Percentiles rank a stretch among this genome's conserved stretches.
phyloP scores from a whole-genome alignment of 495 filamentous ascomycete species.

The Platismatia glauca region DNA sequence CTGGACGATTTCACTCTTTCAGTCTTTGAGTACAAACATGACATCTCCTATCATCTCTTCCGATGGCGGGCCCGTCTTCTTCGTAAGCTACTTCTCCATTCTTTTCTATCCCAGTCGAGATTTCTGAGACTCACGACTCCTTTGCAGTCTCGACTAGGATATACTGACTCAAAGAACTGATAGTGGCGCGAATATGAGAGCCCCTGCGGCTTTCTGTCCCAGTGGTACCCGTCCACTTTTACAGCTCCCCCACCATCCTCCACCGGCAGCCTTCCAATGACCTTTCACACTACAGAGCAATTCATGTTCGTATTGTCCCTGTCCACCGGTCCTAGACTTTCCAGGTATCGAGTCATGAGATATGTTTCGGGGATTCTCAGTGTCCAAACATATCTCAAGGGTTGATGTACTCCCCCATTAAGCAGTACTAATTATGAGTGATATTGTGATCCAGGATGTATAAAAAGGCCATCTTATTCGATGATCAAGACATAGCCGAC shows the following conservation, averaged over 20 bases:
- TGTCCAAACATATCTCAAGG: background rate
- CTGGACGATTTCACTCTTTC: too few species aligned
- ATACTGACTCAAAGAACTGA: background rate
- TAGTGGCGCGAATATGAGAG: conserved; percentile 26
- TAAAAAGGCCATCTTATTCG: conserved; percentile 50
- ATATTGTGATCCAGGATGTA: conserved; percentile 37
- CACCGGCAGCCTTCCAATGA: conserved; percentile 9
- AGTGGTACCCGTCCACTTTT: conserved; percentile 33
- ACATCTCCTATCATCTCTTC: conserved; percentile 7
- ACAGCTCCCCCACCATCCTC: conserved; percentile 18
- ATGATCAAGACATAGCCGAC: conserved; percentile 28
- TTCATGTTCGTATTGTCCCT: conserved; percentile 34
- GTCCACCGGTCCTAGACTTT: background rate
- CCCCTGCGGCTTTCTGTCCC: conserved; percentile 30
- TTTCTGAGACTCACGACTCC: background rate
- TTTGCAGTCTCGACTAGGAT: background rate
- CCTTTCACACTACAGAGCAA: conserved; percentile 30
- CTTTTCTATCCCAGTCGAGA: background rate
- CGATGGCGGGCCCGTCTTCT: conserved; percentile 27
- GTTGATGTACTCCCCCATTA: background rate
- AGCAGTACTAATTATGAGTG: background rate
- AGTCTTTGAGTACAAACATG: background rate
- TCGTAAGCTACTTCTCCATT: conserved; percentile 12
- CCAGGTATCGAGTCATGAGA: background rate
- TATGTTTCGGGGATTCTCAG: background rate